These are phyloP conservation scores for Vitis hybrid DNA, from an alignment of 177 flowering plant genomes.

Conservation along the genomic window DNA sequence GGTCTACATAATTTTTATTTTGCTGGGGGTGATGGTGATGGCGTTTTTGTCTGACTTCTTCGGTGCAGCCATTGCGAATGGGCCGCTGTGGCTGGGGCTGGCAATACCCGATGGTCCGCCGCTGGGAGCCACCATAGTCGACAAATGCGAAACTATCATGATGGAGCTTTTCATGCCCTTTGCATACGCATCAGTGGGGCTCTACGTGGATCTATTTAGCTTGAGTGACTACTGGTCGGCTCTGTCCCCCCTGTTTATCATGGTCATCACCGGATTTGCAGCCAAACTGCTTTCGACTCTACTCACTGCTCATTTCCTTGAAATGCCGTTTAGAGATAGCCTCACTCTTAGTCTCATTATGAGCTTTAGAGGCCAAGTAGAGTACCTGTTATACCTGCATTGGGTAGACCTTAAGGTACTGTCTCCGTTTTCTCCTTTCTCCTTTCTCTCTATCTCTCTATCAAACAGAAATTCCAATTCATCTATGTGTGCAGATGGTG, in stretches of 20 bases:
- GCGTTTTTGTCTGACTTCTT: constrained; percentile 45
- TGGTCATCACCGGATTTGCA: constrained; percentile 22
- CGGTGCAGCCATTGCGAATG: constrained; percentile 50
- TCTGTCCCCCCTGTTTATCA: constrained; percentile 33
- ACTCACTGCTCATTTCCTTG: constrained; percentile 21
- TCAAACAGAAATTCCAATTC: too few species aligned
- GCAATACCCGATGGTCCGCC: constrained; percentile 76
- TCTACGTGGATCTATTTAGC: constrained; percentile 28
- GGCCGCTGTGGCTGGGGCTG: constrained; percentile 61
- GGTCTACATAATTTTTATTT: constrained; percentile 28
- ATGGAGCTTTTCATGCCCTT: constrained; percentile 52
- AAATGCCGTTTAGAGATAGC: constrained; percentile 45
- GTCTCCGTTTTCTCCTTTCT: neutral
- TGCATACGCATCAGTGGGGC: constrained; percentile 38
- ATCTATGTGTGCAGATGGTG: constrained; percentile 36
- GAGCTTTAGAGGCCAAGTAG: constrained; percentile 59
- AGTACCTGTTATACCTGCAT: constrained; percentile 42
- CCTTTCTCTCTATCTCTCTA: neutral
- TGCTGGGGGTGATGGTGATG: constrained; percentile 32
- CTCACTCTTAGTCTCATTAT: constrained; percentile 43
- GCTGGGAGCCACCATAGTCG: constrained; percentile 53
- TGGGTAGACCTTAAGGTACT: constrained; percentile 56
- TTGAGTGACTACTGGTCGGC: constrained; percentile 25
- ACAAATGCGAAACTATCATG: constrained; percentile 45
- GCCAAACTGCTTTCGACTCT: constrained; percentile 30